Base-by-base conservation (phyloP, 2,329 filamentous ascomycete genomes). In the Teratosphaeria viscida region DNA sequence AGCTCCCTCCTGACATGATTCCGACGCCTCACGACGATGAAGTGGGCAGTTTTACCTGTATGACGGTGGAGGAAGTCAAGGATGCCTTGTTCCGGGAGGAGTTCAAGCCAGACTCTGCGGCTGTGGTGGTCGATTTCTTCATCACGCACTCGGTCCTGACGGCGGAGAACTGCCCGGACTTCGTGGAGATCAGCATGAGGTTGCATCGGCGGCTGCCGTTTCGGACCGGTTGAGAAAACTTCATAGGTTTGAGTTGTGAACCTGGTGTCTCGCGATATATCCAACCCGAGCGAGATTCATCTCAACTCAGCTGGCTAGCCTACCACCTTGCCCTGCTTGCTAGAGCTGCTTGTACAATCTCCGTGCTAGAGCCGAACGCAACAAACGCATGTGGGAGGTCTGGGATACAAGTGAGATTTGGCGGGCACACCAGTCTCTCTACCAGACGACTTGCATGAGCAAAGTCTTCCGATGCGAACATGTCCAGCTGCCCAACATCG, bases 41-140 rank as follows among this genome's bases (percentile, higher is more conserved):
- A 76, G 94, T 95, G 3, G 89, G 91, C 69, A 83, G 85, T 62
- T 97, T 97, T 72, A 82, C 84, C 70, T 79, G 96, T 60, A 86
- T 85, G 82, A 85, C 82, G 1, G 81, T 96, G 49, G 82, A 87
- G n/a, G 82, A 96, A 73, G 83, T 95, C 53, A 82, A 85, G 73
- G 77, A 79, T 60, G 85, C 87, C 53, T 76, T 99, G 69, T 81
- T 80, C 12, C 77, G 78, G 56, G 89, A 88, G 14, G 82, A 86
- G 66, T 99, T 92, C 78, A 99, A 99, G 78, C 88, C 91, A 1
- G 97, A 97, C 72, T 96, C 91, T 73, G 87, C 89, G 16, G 73
- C 92, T 59, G 83, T 95, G 54, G 76, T 94, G 71, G 75, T 96
- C 55, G 90, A 97, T 72, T 99, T 97, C 76, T 88, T 99, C 71